Conservation (phyloP, 768 basidiomycete genomes). For the Nidularia sp. region DNA sequence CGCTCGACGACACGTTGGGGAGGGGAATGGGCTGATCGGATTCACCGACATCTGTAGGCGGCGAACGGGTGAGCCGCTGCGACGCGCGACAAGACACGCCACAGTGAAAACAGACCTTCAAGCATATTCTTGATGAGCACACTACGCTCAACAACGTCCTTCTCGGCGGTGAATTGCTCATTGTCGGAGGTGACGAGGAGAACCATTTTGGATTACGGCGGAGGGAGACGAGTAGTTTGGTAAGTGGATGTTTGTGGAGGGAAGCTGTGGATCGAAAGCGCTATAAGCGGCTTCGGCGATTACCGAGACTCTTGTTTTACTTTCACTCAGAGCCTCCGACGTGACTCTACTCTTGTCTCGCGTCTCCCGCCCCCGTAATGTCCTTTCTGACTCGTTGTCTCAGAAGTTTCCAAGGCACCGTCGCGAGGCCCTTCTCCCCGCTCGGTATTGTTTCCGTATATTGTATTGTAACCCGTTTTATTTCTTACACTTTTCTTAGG, state of each 20-base stretch:
- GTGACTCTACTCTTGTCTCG: not conserved
- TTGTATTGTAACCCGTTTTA: not conserved
- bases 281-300: conserved; percentile 24
- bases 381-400: conserved; percentile 44
- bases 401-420: conserved; percentile 6
- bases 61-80: conserved; percentile 4
- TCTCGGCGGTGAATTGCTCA: conserved; percentile 90
- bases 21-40: conserved; percentile 91
- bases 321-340: no score
- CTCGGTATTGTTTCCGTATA: conserved; percentile 23
- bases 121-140: conserved; percentile 99
- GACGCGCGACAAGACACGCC: conserved; percentile 4
- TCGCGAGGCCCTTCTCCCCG: conserved; percentile 47
- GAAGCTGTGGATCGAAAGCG: conserved; percentile 8
- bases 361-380: conserved; percentile 22
- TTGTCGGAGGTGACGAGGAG: conserved; percentile 92
- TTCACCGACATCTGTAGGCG: conserved; percentile 79
- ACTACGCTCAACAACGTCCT: conserved; percentile 90
- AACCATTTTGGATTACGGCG: conserved; percentile 50
- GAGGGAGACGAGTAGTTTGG: conserved; percentile 12
- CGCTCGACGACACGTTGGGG: conserved; percentile 90
- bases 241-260: conserved; percentile 10
- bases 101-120: conserved; percentile 59
- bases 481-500: conserved; percentile 17
- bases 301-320: conserved; percentile 20